Percentiles rank a stretch among this genome's conserved stretches.
Conservation (phyloP, 2,329 filamentous ascomycete genomes). For the Xylariaceae sp. region DNA sequence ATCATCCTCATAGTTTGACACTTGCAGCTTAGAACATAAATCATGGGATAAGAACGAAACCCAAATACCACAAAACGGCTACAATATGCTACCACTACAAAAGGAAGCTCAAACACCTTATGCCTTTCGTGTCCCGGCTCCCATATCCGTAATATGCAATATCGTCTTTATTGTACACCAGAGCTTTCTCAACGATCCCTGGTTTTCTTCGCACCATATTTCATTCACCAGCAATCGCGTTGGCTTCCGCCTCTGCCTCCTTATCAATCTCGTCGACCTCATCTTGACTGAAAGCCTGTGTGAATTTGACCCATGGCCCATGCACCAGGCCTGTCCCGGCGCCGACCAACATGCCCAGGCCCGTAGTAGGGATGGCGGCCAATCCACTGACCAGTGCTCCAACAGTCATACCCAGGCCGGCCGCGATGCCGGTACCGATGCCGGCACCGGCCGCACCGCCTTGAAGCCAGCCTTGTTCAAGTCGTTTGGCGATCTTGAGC, state of each 20-base stretch:
- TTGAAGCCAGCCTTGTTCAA: conserved; percentile 29
- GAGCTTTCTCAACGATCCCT: background rate
- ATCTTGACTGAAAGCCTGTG: conserved; percentile 23
- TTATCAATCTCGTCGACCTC: conserved; percentile 25
- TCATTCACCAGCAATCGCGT: conserved; percentile 7
- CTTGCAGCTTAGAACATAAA: no score
- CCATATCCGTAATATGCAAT: no score
- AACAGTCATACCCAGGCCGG: conserved; percentile 26
- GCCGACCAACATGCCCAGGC: conserved; percentile 26
- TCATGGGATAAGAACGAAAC: no score
- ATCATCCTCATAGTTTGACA: no score
- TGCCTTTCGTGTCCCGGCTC: no score
- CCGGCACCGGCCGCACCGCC: conserved; percentile 28
- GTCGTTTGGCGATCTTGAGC: conserved; percentile 25
- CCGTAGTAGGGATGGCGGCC: conserved; percentile 27
- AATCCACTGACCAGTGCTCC: conserved; percentile 27
- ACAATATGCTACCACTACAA: no score
- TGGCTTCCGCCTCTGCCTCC: conserved; percentile 24
- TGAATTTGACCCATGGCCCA: conserved; percentile 30
- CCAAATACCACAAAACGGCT: no score
- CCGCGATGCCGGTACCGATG: conserved; percentile 28
- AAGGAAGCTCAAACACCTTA: no score
- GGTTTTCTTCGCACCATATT: background rate
- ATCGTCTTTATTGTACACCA: no score
- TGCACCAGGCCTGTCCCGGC: conserved; percentile 28